Evolutionary conservation across 2,329 filamentous ascomycete species (phyloP).

Genomic region (Talaromyces marneffei): DNA sequence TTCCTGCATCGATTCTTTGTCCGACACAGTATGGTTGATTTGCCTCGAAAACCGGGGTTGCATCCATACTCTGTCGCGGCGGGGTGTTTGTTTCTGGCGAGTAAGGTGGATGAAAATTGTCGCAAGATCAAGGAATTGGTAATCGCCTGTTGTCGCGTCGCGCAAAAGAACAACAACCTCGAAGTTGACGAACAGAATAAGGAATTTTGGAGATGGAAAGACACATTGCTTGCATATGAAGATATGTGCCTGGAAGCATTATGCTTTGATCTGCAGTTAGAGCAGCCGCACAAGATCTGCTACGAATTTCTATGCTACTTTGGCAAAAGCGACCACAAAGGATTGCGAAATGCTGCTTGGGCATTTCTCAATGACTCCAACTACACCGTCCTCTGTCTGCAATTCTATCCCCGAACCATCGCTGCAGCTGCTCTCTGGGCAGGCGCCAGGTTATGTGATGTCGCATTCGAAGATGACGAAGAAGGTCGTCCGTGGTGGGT

Average conservation of each 20-base stretch:
- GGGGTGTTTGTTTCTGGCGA: constrained; percentile 85
- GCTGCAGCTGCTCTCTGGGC: constrained; percentile 84
- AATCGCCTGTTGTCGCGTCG: constrained; percentile 86
- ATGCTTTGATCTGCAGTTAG: constrained; percentile 88
- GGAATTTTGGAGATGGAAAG: constrained; percentile 96
- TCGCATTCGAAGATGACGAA: constrained; percentile 68
- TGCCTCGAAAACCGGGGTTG: constrained; percentile 62
- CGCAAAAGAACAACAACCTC: constrained; percentile 86
- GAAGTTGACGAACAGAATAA: constrained; percentile 95
- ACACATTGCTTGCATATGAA: constrained; percentile 87
- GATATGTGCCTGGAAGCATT: constrained; percentile 85
- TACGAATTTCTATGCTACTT: constrained; percentile 74
- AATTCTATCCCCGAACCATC: constrained; percentile 72
- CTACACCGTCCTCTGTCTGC: constrained; percentile 75
- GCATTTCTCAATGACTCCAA: constrained; percentile 88
- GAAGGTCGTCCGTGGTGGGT: constrained; percentile 83
- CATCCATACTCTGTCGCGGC: constrained; percentile 94
- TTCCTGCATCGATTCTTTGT: constrained; percentile 97
- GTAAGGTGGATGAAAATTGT: constrained; percentile 95
- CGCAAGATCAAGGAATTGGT: constrained; percentile 94
- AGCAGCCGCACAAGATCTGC: constrained; percentile 79
- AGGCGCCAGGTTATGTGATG: constrained; percentile 66
- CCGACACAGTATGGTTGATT: constrained; percentile 72
- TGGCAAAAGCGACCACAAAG: constrained; percentile 70
- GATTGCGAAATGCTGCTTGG: constrained; percentile 80